These are phyloP conservation scores for Euphorbia lathyris DNA, from an alignment of 345 rosid species.

Conservation along the genomic window DNA sequence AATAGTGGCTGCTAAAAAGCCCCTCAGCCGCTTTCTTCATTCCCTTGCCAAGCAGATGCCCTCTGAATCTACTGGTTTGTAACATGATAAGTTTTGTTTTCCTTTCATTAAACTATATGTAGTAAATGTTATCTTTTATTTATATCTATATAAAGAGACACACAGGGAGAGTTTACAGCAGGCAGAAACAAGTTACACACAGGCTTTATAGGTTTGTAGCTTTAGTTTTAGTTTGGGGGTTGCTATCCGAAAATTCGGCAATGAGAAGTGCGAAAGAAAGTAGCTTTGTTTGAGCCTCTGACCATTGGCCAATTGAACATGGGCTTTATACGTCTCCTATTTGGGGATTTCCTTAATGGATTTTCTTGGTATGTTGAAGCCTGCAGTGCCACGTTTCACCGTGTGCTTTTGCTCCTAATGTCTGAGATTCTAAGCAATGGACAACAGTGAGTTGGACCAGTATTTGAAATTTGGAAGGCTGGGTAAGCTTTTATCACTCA, in stretches of 20 bases:
- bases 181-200: no score
- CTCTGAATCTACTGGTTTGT: constrained; percentile 19
- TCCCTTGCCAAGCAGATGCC: constrained; percentile 49
- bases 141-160: not conserved
- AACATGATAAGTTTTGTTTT: not conserved
- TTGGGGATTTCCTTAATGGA: no score
- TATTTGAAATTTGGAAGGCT: no score
- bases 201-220: not conserved
- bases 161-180: not conserved
- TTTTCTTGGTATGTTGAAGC: no score
- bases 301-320: not conserved
- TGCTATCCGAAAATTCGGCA: not conserved
- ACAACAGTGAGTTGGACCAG: no score
- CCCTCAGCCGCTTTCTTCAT: constrained; percentile 52
- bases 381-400: no score
- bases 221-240: not conserved
- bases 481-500: no score
- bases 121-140: not conserved
- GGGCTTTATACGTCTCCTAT: no score
- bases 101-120: not conserved
- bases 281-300: not conserved
- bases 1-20: constrained; percentile 41
- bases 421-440: no score
- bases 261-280: not conserved
- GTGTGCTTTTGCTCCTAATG: no score